These are phyloP conservation scores for Rhodamnia argentea DNA, from an alignment of 345 rosid genomes.

Conservation along the genomic window DNA sequence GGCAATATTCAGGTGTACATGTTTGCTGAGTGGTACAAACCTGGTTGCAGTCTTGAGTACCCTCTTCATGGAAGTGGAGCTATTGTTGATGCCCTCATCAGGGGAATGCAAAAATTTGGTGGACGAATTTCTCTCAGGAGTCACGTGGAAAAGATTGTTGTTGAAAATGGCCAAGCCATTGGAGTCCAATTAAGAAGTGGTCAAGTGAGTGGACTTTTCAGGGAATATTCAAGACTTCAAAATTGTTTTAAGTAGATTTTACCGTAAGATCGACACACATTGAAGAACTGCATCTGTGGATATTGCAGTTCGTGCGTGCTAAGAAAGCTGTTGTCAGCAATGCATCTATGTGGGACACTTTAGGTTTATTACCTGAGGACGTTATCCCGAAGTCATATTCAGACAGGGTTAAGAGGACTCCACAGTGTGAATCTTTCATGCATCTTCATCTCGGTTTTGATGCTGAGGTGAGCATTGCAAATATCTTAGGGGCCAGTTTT, in stretches of 20 bases:
- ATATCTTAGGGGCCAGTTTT: neutral
- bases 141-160: conserved; percentile 68
- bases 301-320: conserved; percentile 64
- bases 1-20: conserved; percentile 63
- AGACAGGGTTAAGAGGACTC: conserved; percentile 36
- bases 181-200: conserved; percentile 83
- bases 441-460: conserved; percentile 96
- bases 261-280: neutral
- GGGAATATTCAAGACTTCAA: neutral
- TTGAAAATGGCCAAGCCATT: conserved; percentile 63
- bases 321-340: conserved; percentile 88
- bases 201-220: conserved; percentile 46
- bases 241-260: neutral
- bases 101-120: conserved; percentile 75
- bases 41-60: conserved; percentile 75
- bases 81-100: conserved; percentile 71
- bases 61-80: conserved; percentile 87
- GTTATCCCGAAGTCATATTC: conserved; percentile 47
- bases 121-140: conserved; percentile 64
- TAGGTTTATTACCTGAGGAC: conserved; percentile 58
- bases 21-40: conserved; percentile 98
- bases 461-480: conserved; percentile 36
- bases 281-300: neutral
- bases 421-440: conserved; percentile 95
- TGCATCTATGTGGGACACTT: conserved; percentile 93